Conservation (phyloP, 768 basidiomycete genomes). For the Exidia glandulosa region DNA sequence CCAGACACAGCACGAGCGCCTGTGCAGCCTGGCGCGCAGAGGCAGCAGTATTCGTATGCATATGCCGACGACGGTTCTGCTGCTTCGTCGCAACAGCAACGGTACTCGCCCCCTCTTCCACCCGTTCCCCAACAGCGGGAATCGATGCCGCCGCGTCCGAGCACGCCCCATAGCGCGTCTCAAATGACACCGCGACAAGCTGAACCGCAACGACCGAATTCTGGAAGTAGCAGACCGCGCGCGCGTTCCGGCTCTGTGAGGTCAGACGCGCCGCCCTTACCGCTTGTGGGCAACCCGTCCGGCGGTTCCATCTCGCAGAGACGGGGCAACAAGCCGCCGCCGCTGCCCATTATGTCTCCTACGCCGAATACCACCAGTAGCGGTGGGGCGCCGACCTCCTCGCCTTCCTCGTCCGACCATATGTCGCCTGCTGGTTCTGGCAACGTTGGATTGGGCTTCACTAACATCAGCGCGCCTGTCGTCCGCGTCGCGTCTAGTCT, state of each 20-base stretch:
- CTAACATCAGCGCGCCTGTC: background rate
- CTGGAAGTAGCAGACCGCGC: background rate
- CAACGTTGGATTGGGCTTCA: background rate
- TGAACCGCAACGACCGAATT: background rate
- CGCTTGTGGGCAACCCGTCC: constrained; percentile 46
- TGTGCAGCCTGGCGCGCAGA: background rate
- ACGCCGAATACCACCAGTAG: constrained; percentile 5
- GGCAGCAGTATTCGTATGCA: background rate
- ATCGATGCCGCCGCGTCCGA: background rate
- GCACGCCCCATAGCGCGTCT: background rate
- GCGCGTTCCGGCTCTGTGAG: background rate
- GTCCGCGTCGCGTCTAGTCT: background rate
- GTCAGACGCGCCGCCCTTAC: background rate
- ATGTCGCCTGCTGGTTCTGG: background rate
- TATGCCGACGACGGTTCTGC: background rate
- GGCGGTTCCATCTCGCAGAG: constrained; percentile 63
- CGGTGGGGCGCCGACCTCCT: constrained; percentile 22
- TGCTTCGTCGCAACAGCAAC: background rate
- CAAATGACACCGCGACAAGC: background rate
- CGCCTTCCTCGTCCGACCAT: constrained; percentile 23
- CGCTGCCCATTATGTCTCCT: constrained; percentile 25
- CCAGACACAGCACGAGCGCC: background rate
- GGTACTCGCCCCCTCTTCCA: background rate
- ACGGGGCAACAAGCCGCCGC: constrained; percentile 53
- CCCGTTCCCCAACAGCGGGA: background rate